These are phyloP conservation scores for Colletotrichum limetticola DNA, from an alignment of 2,329 filamentous ascomycete genomes.

Conservation along the genomic window DNA sequence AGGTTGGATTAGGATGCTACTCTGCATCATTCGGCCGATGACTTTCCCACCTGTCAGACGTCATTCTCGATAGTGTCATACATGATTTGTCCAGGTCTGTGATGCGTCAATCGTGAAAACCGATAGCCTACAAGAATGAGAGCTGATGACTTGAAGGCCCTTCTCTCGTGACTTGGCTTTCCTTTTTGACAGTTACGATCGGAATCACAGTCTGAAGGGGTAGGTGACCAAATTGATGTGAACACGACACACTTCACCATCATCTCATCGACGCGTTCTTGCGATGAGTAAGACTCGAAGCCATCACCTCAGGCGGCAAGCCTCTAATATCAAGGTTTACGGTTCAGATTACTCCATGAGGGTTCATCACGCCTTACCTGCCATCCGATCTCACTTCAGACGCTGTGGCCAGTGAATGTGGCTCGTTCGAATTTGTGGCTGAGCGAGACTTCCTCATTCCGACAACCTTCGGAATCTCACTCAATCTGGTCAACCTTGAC, in stretches of 20 bases:
- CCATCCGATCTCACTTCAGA: slow-evolving; percentile 29
- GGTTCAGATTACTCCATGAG: too few relatives aligned
- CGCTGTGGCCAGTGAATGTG: not conserved
- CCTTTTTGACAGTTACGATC: not conserved
- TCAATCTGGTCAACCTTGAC: too few relatives aligned
- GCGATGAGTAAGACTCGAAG: not conserved
- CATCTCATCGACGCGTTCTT: not conserved
- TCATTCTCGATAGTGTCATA: slow-evolving; percentile 11
- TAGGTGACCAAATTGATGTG: not conserved
- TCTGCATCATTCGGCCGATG: not conserved
- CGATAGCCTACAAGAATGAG: not conserved
- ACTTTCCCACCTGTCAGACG: slow-evolving; percentile 16
- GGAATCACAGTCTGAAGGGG: too few relatives aligned
- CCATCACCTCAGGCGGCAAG: not conserved
- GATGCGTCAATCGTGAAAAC: not conserved
- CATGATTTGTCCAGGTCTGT: not conserved
- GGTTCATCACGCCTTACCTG: not conserved
- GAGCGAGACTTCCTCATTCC: not conserved
- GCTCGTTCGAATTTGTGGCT: not conserved
- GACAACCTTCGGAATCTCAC: not conserved
- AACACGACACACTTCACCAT: not conserved
- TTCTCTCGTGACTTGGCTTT: not conserved
- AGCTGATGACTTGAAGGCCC: not conserved
- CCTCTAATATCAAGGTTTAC: not conserved
- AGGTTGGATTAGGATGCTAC: not conserved